Evolutionary conservation across 2,329 filamentous ascomycete genomes (phyloP), one percentile per base, ranked within the genome.

Genomic region (Xylariaceae sp.): DNA sequence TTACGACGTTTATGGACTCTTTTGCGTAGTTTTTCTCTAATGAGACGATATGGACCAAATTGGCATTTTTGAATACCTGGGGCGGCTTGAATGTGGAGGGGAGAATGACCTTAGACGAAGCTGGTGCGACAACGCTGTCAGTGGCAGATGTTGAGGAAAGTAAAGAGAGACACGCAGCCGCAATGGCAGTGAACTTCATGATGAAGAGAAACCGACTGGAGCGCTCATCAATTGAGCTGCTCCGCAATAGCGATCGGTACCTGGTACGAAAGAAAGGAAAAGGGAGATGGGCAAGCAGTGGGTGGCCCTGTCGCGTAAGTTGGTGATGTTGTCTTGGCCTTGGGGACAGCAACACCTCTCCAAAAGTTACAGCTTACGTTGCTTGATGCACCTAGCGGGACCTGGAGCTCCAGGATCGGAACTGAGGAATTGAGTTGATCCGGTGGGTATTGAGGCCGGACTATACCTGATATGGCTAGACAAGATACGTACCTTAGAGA

Each of bases 11-110:
- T 80, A 97, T 85, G 11, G 87, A 88, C 75, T 97, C 93, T 70
- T 92, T 87, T 50, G 87, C 86, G 68, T 94, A 97, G 63, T 86
- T 89, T 80, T 97, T 97, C 75, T 97, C 93, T 53, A 97, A 76
- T 63, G 96, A 96, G 69, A 95, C 87, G 60, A 89, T 87, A 67
- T 94, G 89, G 45, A 97, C 88, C 24, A 97, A 75, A 72, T 99
- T 97, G 73, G 82, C 82, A 75, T 99, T 97, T 77, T 92, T 91
- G 79, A 96, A 99, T 63, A 92, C 89, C 71, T 91, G 89, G 11
- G 92, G 88, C 48, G 93, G 92, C 73, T 84, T 88, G 78, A 97
- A 96, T 57, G 81, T 80, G 63, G 82, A 73, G 36, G 85, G 84
- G 57, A 85, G 77, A 50, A 78, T 80, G 66, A 81, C 72, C 71